phyloP scores from a whole-genome alignment of 306 rosid species.

The Inga oerstediana region DNA sequence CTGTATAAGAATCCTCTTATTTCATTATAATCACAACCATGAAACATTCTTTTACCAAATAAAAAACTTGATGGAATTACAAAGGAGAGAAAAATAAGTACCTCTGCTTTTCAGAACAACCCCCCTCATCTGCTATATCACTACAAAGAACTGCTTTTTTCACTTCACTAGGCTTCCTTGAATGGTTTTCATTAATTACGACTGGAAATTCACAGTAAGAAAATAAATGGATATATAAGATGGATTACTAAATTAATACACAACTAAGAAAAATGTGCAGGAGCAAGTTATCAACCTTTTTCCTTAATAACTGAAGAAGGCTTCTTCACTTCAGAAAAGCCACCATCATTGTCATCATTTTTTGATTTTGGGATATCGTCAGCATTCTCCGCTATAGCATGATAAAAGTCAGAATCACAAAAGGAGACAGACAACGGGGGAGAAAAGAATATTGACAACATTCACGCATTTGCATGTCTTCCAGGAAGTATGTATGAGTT shows the following conservation, averaged over 20 bases:
- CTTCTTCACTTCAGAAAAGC: constrained; percentile 41
- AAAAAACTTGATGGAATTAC: constrained; percentile 15
- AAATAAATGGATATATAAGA: constrained; percentile 30
- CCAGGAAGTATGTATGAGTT: background rate
- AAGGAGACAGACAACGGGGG: constrained; percentile 1
- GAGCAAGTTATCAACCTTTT: constrained; percentile 56
- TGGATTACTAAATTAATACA: background rate
- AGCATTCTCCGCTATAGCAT: constrained; percentile 37
- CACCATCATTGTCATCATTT: constrained; percentile 46
- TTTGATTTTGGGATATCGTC: constrained; percentile 43
- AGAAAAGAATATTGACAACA: background rate
- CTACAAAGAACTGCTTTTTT: constrained; percentile 55
- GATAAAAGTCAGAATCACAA: constrained; percentile 21
- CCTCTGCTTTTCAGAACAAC: constrained; percentile 86
- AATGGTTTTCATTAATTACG: constrained; percentile 32
- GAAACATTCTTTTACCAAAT: background rate
- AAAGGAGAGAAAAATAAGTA: constrained; percentile 33
- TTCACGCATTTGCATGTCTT: constrained; percentile 24
- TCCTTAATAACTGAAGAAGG: constrained; percentile 49
- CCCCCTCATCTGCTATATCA: constrained; percentile 59
- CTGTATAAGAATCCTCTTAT: constrained; percentile 19
- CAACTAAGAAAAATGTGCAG: constrained; percentile 7
- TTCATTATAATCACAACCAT: constrained; percentile 19
- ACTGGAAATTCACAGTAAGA: constrained; percentile 24
- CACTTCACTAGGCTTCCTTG: constrained; percentile 53